Evolutionary conservation across 2,329 filamentous ascomycete species (phyloP), one percentile per base, ranked within the genome.

Genomic region (Fusarium sp.): DNA sequence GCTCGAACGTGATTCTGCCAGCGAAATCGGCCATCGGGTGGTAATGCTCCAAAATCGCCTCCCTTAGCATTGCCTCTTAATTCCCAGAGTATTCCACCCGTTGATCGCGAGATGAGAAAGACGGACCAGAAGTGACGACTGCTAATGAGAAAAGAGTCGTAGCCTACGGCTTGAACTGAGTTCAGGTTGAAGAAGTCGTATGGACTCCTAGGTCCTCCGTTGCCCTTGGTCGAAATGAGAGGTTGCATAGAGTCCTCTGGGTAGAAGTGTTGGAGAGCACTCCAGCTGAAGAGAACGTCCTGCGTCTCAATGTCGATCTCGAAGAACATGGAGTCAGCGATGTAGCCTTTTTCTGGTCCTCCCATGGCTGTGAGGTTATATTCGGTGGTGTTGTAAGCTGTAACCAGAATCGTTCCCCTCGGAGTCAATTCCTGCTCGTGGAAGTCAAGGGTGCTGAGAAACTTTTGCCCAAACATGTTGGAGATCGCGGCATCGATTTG

Each of bases 231-330:
- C 2, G 69, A 52, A 0, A 59, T 31, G 7, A 66, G 50, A 7
- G 65, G 55, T 1, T 71, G 38, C 48, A 62, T 70, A 1, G 72
- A 73, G 4, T 71, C 51, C 9, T 69, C 38, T 0, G 66, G 28
- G 9, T 58, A 58, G 33, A 75, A 65, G 42, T 82, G 79, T 2
- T 78, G 78, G 1, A 82, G 63, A 4, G 80, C 74, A 36, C 78
- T 81, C 83, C 83, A 84, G 7, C 60, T 70, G 55, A 80, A 84
- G 2, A 84, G 57, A 3, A 83, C 67, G 24, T 81, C 72, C 26
- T 76, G 74, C 0, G 80, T 83, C 34, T 75, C 72, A 10, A 82
- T 71, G 43, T 84, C 80, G n/a, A 84, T 74, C 61, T 84, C 82
- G 57, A 78, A 81, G 55, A 83, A 77, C 34, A 81, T 58, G 20